A percentile compares a stretch with the other conserved stretches of the same genome.
phyloP scores from a whole-genome alignment of 139 green algal genomes.

The Chlamydomonas incerta region DNA sequence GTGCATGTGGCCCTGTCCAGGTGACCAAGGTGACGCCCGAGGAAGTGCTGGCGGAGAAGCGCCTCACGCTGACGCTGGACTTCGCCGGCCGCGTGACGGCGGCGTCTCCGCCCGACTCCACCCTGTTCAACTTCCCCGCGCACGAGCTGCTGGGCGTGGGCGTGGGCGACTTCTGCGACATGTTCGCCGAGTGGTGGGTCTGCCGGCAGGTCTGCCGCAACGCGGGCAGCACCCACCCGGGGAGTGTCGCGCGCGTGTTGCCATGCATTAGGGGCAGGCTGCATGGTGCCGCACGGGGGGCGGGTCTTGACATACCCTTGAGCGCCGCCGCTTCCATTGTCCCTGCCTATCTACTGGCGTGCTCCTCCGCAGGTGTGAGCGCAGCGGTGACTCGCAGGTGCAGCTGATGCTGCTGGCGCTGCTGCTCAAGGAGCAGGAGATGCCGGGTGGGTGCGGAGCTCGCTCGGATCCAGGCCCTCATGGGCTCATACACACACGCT shows the following conservation, averaged over 20 bases:
- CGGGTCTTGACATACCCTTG: too few relatives aligned
- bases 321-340: too few relatives aligned
- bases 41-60: not conserved
- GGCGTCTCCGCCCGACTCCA: not conserved
- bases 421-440: constrained; percentile 40
- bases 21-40: not conserved
- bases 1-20: too few relatives aligned
- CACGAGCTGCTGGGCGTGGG: not conserved
- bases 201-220: too few relatives aligned
- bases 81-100: not conserved
- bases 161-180: constrained; percentile 33
- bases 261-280: too few relatives aligned
- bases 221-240: too few relatives aligned
- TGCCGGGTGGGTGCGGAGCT: constrained; percentile 45
- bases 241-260: too few relatives aligned
- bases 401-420: constrained; percentile 48
- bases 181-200: constrained; percentile 21
- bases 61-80: not conserved
- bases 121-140: constrained; percentile 1
- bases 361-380: not conserved
- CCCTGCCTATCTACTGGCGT: too few relatives aligned
- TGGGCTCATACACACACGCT: too few relatives aligned
- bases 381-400: constrained; percentile 15
- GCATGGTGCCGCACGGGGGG: too few relatives aligned
- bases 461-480: too few relatives aligned